Base-by-base conservation (phyloP, 1,284 basidiomycete genomes). In the Cryptococcus sp. region DNA sequence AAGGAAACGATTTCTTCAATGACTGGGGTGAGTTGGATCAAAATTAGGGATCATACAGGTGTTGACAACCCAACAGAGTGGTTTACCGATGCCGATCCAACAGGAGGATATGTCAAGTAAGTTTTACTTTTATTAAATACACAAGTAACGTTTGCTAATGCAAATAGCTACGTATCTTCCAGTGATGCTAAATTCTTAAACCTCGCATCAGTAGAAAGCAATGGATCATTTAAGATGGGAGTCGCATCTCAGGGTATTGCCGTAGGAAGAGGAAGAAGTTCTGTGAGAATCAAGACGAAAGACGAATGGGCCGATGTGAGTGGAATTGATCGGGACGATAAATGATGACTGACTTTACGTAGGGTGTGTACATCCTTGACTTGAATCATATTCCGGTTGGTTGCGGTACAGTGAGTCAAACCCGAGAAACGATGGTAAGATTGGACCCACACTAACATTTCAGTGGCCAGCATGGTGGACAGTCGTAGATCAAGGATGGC, bases 381-480 rank as follows among this genome's bases (percentile, higher is more conserved):
- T 36, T 78, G 30, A 64, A 66, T 34, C 73, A 78, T 57, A 70
- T 78, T 64, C 75, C 76, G 0, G 65, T 66, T 1, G 75, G 76
- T 13, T 78, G 76, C 53, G 72, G 68, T 1, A 72, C 73, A 0
- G 70, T 72, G 44, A 55, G 68, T 70, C 13, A 15, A 11, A 15
- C 14, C 34, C 5, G 34, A n/a, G 32, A 41, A 35, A 11, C 8
- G 15, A 30, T 55, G 32, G 48, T 43, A 42, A 36, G 41, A 50
- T 38, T 52, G 6, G 23, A 33, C 46, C 45, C 13, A 7, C 11
- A 37, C 46, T 56, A 14, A 41, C 15, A 8, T 35, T 35, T 13
- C 14, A 70, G 64, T 86, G 85, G 85, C 85, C 85, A 5, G 84
- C 84, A 8, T 86, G 81, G 64, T 87, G 85, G 85, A 83, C 83